Evolutionary conservation across 2,329 filamentous ascomycete species (phyloP).

Genomic region (Calonectria honghensis): DNA sequence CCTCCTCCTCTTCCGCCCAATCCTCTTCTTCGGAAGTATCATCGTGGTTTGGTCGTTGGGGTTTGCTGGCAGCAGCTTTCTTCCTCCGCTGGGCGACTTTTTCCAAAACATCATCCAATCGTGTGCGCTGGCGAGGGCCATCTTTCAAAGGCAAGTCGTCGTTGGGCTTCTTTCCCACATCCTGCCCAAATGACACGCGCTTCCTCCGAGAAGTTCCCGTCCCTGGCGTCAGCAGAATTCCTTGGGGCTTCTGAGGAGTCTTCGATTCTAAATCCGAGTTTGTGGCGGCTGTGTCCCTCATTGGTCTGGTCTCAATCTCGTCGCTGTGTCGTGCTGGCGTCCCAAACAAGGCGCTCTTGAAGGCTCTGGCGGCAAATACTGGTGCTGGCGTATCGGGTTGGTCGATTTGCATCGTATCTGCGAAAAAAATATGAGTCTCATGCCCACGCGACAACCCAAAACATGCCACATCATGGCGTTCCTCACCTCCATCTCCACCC

Average conservation of each 20-base stretch:
- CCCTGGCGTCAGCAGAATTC: constrained; percentile 79
- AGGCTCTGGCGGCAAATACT: constrained; percentile 79
- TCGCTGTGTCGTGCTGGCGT: constrained; percentile 68
- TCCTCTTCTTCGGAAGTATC: constrained; percentile 66
- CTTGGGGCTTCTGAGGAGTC: constrained; percentile 71
- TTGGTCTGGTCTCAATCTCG: constrained; percentile 53
- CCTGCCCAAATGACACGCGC: constrained; percentile 78
- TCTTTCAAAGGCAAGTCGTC: constrained; percentile 60
- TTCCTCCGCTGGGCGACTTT: constrained; percentile 46
- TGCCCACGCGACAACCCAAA: not conserved
- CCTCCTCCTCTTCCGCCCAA: constrained; percentile 71
- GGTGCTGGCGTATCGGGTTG: constrained; percentile 79
- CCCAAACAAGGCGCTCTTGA: constrained; percentile 79
- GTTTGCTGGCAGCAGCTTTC: constrained; percentile 37
- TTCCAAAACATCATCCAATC: constrained; percentile 68
- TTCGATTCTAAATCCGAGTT: constrained; percentile 56
- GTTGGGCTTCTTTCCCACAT: constrained; percentile 67
- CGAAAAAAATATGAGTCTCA: constrained; percentile 16
- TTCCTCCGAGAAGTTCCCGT: constrained; percentile 77
- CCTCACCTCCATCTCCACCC: constrained; percentile 57
- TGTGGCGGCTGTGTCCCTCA: constrained; percentile 50
- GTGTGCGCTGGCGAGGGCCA: constrained; percentile 61
- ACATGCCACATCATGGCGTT: constrained; percentile 18
- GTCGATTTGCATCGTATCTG: constrained; percentile 70
- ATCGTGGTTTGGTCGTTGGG: constrained; percentile 40